A percentile compares a stretch with the other conserved stretches of the same genome.
These are phyloP conservation scores for Zoysia matrella DNA, from an alignment of 202 grass and related monocot species.

Conservation along the genomic window DNA sequence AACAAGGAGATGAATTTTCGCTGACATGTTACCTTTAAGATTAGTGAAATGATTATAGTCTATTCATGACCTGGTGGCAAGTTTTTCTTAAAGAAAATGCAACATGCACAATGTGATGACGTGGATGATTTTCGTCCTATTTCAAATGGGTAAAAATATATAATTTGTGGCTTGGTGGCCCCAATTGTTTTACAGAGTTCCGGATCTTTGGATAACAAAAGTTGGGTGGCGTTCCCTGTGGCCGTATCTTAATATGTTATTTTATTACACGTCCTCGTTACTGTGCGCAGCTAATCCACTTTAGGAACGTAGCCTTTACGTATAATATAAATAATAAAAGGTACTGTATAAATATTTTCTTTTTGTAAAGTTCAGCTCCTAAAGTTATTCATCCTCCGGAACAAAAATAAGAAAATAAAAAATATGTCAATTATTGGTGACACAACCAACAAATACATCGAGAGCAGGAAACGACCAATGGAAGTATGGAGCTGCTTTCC, in stretches of 20 bases:
- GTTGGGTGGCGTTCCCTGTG: slow-evolving; percentile 13
- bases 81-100: not conserved
- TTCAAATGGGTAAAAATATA: not conserved
- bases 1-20: slow-evolving; percentile 10
- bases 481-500: too few relatives aligned
- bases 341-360: not conserved
- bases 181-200: not conserved
- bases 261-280: not conserved
- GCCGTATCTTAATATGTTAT: not conserved
- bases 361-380: not conserved
- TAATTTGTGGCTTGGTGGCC: not conserved
- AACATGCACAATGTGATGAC: not conserved
- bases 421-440: not conserved
- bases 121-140: not conserved
- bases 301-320: slow-evolving; percentile 6
- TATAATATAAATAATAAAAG: not conserved
- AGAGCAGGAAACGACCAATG: not conserved
- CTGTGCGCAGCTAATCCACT: not conserved
- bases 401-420: too few relatives aligned
- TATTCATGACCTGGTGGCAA: not conserved
- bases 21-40: not conserved
- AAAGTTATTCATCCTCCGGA: not conserved
- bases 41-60: not conserved
- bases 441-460: not conserved
- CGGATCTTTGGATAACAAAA: slow-evolving; percentile 6